Evolutionary conservation across 768 basidiomycete genomes (phyloP), one percentile per base, ranked within the genome.

Genomic region (Russula compacta): DNA sequence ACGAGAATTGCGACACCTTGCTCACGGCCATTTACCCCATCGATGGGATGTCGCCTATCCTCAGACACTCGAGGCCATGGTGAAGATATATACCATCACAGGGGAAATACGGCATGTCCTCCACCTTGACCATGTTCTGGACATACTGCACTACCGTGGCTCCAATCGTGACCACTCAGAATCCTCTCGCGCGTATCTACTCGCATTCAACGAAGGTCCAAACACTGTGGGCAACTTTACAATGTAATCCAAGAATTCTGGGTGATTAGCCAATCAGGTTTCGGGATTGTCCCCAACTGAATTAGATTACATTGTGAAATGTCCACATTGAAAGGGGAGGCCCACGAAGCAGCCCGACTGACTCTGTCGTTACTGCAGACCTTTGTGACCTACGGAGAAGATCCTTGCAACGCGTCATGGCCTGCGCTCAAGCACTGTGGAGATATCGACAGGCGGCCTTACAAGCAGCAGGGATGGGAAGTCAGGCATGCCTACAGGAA

Each of bases 1-100:
- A 51, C 17, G 51, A 60, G 35, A 50, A 62, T 17, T 32, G 44
- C 29, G 56, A 62, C n/a, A 62, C 61, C 15, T 1, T 60, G 15
- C 57, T 62, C 19, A 59, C 61, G 5, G 43, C 40, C 38, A 53
- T 60, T 36, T 60, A 63, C 61, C 58, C 58, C 2, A 50, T 42
- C 44, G 44, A 57, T 15, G 35, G 38, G 51, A 57, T 15, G 35
- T 62, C 14, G 43, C 36, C 42, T 53, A 58, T 36, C 58, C 61
- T 14, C 50, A 11, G 12, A 54, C 61, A 6, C 19, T 53, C 21
- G 58, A 63, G 24, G n/a, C 35, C 10, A 52, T 60, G 44, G 54
- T 61, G 15, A 46, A 51, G 49, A 61, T 36, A n/a, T 44, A n/a
- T 32, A 50, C 56, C 1, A 53, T 48, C 50, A n/a, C 55, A 7